Evolutionary conservation across 2,329 filamentous ascomycete species (phyloP).

Genomic region (Pseudocercospora macadamiae): DNA sequence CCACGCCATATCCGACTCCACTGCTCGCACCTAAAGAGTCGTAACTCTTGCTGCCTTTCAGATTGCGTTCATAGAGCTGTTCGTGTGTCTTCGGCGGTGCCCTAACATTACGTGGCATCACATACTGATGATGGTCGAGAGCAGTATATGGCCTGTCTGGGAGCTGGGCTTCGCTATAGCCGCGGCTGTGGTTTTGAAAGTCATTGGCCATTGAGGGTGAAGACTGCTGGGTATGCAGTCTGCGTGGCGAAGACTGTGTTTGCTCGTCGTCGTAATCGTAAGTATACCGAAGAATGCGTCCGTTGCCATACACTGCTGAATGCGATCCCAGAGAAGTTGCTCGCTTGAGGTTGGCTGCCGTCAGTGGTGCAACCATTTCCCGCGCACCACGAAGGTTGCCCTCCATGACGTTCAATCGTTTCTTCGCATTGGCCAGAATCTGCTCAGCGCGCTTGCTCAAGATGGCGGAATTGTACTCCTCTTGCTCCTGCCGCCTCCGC

Average conservation of each 20-base stretch:
- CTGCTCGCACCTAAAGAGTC: conserved; percentile 28
- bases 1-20: conserved; percentile 12
- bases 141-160: conserved; percentile 38
- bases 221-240: conserved; percentile 34
- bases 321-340: conserved; percentile 36
- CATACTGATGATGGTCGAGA: conserved; percentile 22
- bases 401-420: conserved; percentile 88
- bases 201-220: conserved; percentile 35
- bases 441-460: conserved; percentile 83
- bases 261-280: conserved; percentile 26
- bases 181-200: conserved; percentile 57
- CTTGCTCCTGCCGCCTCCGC: conserved; percentile 43
- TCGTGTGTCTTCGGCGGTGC: conserved; percentile 5
- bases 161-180: conserved; percentile 64
- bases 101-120: conserved; percentile 10
- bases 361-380: conserved; percentile 41
- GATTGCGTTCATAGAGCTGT: conserved; percentile 16
- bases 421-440: conserved; percentile 91
- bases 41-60: conserved; percentile 32
- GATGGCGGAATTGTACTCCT: conserved; percentile 71
- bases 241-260: conserved; percentile 21
- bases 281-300: conserved; percentile 25
- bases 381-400: conserved; percentile 82
- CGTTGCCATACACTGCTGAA: conserved; percentile 21
- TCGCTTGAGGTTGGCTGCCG: conserved; percentile 42